A percentile compares a stretch with the other conserved stretches of the same genome.
Conservation (phyloP, 2,329 filamentous ascomycete genomes). For the Verticillium alfalfae region DNA sequence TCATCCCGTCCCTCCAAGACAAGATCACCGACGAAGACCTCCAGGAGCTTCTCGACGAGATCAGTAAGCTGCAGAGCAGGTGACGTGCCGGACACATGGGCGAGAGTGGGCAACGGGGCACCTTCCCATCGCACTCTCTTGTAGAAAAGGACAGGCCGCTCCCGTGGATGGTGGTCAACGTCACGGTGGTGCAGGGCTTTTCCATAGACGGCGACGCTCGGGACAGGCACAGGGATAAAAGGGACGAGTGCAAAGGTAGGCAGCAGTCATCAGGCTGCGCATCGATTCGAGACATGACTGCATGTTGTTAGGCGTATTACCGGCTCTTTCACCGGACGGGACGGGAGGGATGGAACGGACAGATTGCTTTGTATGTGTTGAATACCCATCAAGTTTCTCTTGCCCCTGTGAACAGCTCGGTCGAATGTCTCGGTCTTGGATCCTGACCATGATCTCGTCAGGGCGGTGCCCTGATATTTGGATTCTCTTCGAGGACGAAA, state of each 20-base stretch:
- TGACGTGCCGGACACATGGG: slow-evolving; percentile 7
- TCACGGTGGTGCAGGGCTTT: neutral
- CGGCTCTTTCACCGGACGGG: neutral
- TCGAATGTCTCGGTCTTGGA: neutral
- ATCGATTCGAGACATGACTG: neutral
- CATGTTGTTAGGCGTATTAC: neutral
- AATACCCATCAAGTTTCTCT: neutral
- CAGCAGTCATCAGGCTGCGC: neutral
- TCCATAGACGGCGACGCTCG: neutral
- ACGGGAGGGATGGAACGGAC: neutral
- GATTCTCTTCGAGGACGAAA: neutral
- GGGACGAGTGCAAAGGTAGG: neutral
- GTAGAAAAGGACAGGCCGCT: too few species aligned
- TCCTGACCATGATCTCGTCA: neutral
- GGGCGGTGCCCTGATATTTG: neutral
- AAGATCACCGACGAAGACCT: slow-evolving; percentile 90
- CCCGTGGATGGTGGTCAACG: neutral
- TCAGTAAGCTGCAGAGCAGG: slow-evolving; percentile 65
- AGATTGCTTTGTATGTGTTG: slow-evolving; percentile 1
- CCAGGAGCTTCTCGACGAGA: slow-evolving; percentile 82
- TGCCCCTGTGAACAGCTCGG: neutral
- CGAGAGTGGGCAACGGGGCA: neutral
- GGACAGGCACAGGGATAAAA: neutral
- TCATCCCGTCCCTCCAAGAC: slow-evolving; percentile 82
- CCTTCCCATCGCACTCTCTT: too few species aligned